These are phyloP conservation scores for Pseudonitzschia multistriata DNA, from an alignment of 108 stramenopile species.

Conservation along the genomic window DNA sequence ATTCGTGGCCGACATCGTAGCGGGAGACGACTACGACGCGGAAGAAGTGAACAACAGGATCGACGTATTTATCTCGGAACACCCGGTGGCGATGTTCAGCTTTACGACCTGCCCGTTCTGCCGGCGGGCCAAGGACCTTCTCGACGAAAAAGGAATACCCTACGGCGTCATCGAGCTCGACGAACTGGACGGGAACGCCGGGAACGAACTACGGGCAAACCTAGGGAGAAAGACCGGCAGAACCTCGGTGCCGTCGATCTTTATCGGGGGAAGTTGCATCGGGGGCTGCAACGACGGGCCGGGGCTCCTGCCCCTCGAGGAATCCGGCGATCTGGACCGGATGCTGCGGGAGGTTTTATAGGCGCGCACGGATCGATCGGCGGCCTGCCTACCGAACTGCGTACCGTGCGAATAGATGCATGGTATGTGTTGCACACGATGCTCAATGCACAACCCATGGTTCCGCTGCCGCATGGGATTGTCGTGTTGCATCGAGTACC, in stretches of 20 bases:
- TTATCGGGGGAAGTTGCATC: constrained; percentile 38
- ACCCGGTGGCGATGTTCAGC: constrained; percentile 52
- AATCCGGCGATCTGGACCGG: background rate
- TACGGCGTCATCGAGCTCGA: constrained; percentile 59
- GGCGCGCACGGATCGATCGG: too few relatives aligned
- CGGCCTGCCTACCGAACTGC: constrained; percentile 2
- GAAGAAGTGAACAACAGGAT: constrained; percentile 23
- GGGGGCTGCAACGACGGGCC: constrained; percentile 9
- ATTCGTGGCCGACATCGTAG: constrained; percentile 67
- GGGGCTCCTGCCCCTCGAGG: background rate
- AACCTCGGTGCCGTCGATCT: constrained; percentile 69
- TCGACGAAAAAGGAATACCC: constrained; percentile 47
- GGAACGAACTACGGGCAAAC: constrained; percentile 58
- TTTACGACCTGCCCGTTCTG: constrained; percentile 79
- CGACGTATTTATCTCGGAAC: constrained; percentile 30
- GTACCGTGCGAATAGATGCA: too few relatives aligned
- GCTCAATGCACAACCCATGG: too few relatives aligned
- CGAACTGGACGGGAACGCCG: constrained; percentile 50
- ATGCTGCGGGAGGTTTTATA: background rate
- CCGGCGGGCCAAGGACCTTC: constrained; percentile 58
- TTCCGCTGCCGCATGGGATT: too few relatives aligned
- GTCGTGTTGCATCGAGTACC: too few relatives aligned
- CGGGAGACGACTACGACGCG: constrained; percentile 56
- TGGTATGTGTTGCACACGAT: too few relatives aligned
- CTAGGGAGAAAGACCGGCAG: constrained; percentile 53